Evolutionary conservation across 345 rosid species (phyloP).

Genomic region (Brassica cretica): DNA sequence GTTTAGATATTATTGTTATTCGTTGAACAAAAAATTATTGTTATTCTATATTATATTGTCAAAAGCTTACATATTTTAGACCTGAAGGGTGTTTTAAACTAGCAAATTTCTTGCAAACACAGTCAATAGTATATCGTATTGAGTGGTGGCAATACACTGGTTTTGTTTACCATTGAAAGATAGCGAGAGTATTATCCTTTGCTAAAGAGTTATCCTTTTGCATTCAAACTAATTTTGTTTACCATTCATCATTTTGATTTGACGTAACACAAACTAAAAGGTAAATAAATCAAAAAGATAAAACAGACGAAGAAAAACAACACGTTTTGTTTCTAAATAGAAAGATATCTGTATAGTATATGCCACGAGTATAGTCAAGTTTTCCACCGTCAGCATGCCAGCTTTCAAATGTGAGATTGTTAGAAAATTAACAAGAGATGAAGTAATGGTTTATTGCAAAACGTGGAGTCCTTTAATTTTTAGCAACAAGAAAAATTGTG

Average conservation of each 20-base stretch:
- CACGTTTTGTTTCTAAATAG: neutral
- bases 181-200: neutral
- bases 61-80: neutral
- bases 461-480: conserved; percentile 2
- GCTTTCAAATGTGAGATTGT: conserved; percentile 20
- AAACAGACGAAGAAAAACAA: neutral
- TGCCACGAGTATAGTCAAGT: neutral
- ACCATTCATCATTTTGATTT: neutral
- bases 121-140: neutral
- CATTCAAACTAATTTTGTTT: neutral
- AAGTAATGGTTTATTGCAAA: conserved; percentile 8
- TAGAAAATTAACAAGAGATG: conserved; percentile 1
- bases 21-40: too few relatives aligned
- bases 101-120: neutral
- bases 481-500: too few relatives aligned
- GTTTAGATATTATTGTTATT: neutral
- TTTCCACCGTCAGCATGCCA: conserved; percentile 21
- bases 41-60: neutral
- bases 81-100: neutral
- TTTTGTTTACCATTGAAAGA: neutral
- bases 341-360: neutral
- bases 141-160: neutral
- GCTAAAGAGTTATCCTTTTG: neutral
- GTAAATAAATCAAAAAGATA: neutral
- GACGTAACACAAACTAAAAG: neutral